Percentiles rank a stretch among this genome's conserved stretches.
Conservation (phyloP, 2,329 filamentous ascomycete genomes). For the Paracorniculantispora psalliotae region DNA sequence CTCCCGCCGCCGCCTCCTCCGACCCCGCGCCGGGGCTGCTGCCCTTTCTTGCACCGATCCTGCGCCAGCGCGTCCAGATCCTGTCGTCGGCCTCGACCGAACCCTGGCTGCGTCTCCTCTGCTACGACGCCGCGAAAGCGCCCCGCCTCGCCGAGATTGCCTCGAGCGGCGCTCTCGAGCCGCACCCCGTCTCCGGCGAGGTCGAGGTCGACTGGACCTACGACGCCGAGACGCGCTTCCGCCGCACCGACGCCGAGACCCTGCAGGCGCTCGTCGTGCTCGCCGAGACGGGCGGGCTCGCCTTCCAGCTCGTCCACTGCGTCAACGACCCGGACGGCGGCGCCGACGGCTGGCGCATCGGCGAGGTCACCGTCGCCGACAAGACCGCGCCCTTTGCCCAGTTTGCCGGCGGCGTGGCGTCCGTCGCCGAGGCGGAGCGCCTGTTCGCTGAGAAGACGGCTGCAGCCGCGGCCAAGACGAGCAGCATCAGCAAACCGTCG, state of each 20-base stretch:
- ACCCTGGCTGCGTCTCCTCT: constrained; percentile 69
- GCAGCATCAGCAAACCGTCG: constrained; percentile 14
- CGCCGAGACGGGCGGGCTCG: constrained; percentile 54
- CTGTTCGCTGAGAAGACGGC: constrained; percentile 36
- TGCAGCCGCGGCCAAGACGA: constrained; percentile 16
- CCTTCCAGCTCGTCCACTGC: constrained; percentile 66
- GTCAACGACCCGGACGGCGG: constrained; percentile 57
- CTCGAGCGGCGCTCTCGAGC: constrained; percentile 61
- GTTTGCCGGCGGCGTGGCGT: constrained; percentile 47
- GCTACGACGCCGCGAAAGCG: constrained; percentile 57
- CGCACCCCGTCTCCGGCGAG: constrained; percentile 77
- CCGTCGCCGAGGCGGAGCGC: constrained; percentile 57
- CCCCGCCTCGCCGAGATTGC: constrained; percentile 57
- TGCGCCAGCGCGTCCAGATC: constrained; percentile 61
- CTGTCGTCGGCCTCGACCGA: constrained; percentile 56
- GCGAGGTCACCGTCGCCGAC: constrained; percentile 61
- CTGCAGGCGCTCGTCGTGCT: constrained; percentile 63
- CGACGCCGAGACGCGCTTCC: constrained; percentile 59
- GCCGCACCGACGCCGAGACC: constrained; percentile 70
- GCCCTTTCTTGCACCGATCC: constrained; percentile 59
- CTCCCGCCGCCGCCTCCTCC: constrained; percentile 53
- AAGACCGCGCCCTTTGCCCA: constrained; percentile 46
- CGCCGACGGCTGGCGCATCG: constrained; percentile 64
- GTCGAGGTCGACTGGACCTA: constrained; percentile 67
- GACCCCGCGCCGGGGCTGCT: constrained; percentile 53